These are phyloP conservation scores for Aegilops tauschii DNA, from an alignment of 176 grass and related monocot genomes.

Conservation along the genomic window DNA sequence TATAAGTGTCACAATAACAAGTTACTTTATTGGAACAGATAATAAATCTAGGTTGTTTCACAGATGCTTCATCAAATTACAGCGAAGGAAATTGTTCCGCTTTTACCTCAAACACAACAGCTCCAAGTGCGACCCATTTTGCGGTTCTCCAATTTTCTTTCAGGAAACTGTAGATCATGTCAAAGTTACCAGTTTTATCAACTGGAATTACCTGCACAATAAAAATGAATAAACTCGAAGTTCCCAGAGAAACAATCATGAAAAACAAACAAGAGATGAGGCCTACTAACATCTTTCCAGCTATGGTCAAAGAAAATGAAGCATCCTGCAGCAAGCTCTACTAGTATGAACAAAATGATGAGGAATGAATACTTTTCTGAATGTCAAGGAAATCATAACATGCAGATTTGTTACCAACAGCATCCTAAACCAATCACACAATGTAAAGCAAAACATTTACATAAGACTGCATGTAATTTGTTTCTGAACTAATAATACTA, in stretches of 20 bases:
- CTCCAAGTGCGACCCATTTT: slow-evolving; percentile 82
- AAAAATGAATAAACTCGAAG: slow-evolving; percentile 10
- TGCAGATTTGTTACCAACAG: slow-evolving; percentile 17
- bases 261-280: neutral
- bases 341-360: slow-evolving; percentile 82
- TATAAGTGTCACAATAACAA: neutral
- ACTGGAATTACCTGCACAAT: slow-evolving; percentile 60
- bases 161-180: slow-evolving; percentile 80
- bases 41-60: neutral
- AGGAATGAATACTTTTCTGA: slow-evolving; percentile 75
- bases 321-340: slow-evolving; percentile 70
- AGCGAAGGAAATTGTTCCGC: neutral
- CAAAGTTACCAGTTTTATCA: slow-evolving; percentile 80
- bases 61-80: slow-evolving; percentile 10
- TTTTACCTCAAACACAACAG: slow-evolving; percentile 79
- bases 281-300: slow-evolving; percentile 62
- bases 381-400: slow-evolving; percentile 58
- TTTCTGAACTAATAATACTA: slow-evolving; percentile 2
- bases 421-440: neutral
- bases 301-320: slow-evolving; percentile 85
- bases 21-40: neutral
- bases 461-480: neutral
- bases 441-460: neutral
- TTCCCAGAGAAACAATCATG: neutral
- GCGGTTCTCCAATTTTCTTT: slow-evolving; percentile 76